phyloP scores from a whole-genome alignment of 2,329 filamentous ascomycete species.

The Pyrenophora graminea region DNA sequence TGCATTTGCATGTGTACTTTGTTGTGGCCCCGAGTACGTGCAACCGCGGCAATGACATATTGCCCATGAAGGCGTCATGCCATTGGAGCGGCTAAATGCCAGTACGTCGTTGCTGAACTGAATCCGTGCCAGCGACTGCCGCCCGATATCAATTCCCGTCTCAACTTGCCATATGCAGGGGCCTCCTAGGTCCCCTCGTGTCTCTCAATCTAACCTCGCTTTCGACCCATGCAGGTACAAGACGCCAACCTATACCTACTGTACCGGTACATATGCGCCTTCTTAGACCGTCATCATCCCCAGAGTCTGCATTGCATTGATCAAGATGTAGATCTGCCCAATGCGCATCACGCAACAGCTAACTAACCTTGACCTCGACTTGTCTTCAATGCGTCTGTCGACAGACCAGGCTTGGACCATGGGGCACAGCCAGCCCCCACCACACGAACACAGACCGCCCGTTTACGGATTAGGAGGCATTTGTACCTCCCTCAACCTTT shows the following conservation, averaged over 20 bases:
- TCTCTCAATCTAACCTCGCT: slow-evolving; percentile 7
- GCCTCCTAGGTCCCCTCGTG: slow-evolving; percentile 3
- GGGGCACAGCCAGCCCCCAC: slow-evolving; percentile 1
- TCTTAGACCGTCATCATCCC: slow-evolving; percentile 1
- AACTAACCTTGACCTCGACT: slow-evolving; percentile 2
- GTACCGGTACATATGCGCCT: not conserved
- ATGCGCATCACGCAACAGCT: slow-evolving; percentile 2
- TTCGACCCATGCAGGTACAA: slow-evolving; percentile 22
- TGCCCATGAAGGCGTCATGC: slow-evolving; percentile 3
- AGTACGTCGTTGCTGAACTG: slow-evolving; percentile 7
- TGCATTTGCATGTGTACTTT: not conserved
- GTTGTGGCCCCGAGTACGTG: too few relatives aligned
- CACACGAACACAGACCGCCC: slow-evolving; percentile 17
- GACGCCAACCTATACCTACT: not conserved
- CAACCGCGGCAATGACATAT: not conserved
- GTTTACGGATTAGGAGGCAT: slow-evolving; percentile 8
- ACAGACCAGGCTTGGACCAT: slow-evolving; percentile 2
- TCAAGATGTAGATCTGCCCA: slow-evolving; percentile 7
- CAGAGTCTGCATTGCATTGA: not conserved
- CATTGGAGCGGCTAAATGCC: slow-evolving; percentile 14
- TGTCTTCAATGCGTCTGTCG: slow-evolving; percentile 1
- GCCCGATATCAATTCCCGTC: not conserved
- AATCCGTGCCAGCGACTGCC: not conserved
- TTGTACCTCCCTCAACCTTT: slow-evolving; percentile 14
- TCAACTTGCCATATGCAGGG: slow-evolving; percentile 17